These are phyloP conservation scores for Xylogone sp. DNA, from an alignment of 2,329 filamentous ascomycete genomes.

Conservation along the genomic window DNA sequence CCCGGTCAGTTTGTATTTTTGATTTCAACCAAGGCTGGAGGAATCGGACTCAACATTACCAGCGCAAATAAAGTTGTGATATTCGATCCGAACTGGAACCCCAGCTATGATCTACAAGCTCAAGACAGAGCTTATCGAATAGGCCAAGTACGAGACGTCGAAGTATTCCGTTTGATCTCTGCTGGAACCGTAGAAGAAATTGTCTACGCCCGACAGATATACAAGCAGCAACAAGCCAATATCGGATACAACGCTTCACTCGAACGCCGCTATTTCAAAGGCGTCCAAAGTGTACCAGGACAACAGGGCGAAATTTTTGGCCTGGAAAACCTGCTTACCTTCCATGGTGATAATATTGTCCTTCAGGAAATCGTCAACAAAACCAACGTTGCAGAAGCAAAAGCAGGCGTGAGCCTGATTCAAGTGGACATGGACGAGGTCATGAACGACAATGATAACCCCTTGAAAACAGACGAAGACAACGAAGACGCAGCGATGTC, in stretches of 20 bases:
- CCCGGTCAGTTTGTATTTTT: conserved; percentile 88
- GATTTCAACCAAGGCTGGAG: conserved; percentile 90
- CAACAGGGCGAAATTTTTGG: conserved; percentile 95
- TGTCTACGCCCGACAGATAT: conserved; percentile 94
- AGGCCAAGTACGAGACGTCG: conserved; percentile 86
- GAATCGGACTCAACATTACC: conserved; percentile 86
- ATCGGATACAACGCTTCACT: conserved; percentile 92
- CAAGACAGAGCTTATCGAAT: conserved; percentile 97
- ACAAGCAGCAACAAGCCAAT: conserved; percentile 98
- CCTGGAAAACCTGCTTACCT: conserved; percentile 79
- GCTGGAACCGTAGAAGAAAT: conserved; percentile 95
- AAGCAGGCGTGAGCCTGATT: conserved; percentile 76
- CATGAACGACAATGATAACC: conserved; percentile 47
- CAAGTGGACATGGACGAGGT: conserved; percentile 68
- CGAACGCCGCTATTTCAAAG: conserved; percentile 92
- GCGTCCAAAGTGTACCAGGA: conserved; percentile 77
- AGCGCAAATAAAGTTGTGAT: conserved; percentile 98
- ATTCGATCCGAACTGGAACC: conserved; percentile 97
- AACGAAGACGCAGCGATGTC: conserved; percentile 64
- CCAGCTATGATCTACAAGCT: conserved; percentile 88
- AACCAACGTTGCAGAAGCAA: conserved; percentile 92
- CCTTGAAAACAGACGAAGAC: conserved; percentile 34
- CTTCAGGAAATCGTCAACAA: conserved; percentile 97
- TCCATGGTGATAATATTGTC: conserved; percentile 73
- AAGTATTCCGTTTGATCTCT: conserved; percentile 89